Conservation (phyloP, 371 early-diverging fungal genomes). For the Paraphysoderma sedebokerense region DNA sequence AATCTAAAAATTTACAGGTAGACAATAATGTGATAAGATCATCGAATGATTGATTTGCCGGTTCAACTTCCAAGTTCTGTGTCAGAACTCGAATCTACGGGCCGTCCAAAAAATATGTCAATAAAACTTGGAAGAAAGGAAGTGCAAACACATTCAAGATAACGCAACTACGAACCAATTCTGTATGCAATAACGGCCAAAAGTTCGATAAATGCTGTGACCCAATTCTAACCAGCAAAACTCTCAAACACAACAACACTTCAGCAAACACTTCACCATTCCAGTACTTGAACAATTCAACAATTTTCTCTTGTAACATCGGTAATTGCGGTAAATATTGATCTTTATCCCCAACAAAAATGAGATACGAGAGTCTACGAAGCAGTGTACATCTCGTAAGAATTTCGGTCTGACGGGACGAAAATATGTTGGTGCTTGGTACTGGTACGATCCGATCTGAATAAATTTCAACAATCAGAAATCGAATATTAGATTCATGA, state of each 20-base stretch:
- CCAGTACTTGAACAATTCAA: slow-evolving; percentile 58
- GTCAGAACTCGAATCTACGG: not conserved
- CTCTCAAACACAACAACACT: slow-evolving; percentile 63
- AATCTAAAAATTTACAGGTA: slow-evolving; percentile 75
- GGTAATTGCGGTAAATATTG: slow-evolving; percentile 67
- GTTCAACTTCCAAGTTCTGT: too few relatives aligned
- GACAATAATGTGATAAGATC: slow-evolving; percentile 58
- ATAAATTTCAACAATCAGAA: too few relatives aligned
- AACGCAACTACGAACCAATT: slow-evolving; percentile 50
- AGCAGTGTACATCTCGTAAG: slow-evolving; percentile 42
- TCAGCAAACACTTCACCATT: slow-evolving; percentile 48
- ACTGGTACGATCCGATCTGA: slow-evolving; percentile 54
- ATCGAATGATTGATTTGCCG: slow-evolving; percentile 17
- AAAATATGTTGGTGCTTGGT: slow-evolving; percentile 53
- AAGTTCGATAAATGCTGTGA: slow-evolving; percentile 62
- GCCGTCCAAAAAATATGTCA: slow-evolving; percentile 3
- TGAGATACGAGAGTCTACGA: slow-evolving; percentile 55
- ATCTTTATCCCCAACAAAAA: slow-evolving; percentile 55
- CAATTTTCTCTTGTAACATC: slow-evolving; percentile 70
- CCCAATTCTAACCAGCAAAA: slow-evolving; percentile 59
- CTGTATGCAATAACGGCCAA: slow-evolving; percentile 79
- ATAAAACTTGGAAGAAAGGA: not conserved
- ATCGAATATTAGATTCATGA: too few relatives aligned
- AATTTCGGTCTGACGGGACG: slow-evolving; percentile 64
- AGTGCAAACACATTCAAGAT: slow-evolving; percentile 12